Base-by-base conservation (phyloP, 2,329 filamentous ascomycete species). In the Harringtonia aguacate region DNA sequence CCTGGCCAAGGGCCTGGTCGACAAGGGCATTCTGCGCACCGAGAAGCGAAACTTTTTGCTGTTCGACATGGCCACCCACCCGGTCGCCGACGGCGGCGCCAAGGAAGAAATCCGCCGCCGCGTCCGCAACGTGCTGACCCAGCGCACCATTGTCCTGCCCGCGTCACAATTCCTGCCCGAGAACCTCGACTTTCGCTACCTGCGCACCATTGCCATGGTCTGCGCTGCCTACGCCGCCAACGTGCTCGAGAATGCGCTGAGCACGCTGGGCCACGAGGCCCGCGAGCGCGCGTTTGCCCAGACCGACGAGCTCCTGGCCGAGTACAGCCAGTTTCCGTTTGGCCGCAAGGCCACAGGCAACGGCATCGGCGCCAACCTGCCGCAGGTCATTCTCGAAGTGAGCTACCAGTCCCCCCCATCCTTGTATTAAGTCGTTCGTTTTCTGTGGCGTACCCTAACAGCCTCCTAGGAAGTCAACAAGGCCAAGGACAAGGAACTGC, bases 11-110 rank as follows among this genome's bases (percentile, higher is more conserved):
- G 92, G 92, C 29, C 79, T 98, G 37, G 92, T 98, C 52, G 92
- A 98, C 70, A 98, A 98, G 70, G 92, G 92, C 58, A 95, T 98
- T 61, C 78, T 98, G 46, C 86, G 92, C 56, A 98, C 92, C 48
- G 92, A 98, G 67, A 98, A 98, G 73, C 87, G 88, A 67, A 98
- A 98, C 72, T 98, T 98, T 70, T 77, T 98, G 52, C 84, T 98
- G 52, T 98, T 98, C 72, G 92, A 98, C 69, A 98, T 98, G 92
- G 92, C 92, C 46, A 98, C 92, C 52, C 92, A 98, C 64, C 92
- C 92, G 35, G 89, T 98, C 46, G 90, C 88, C 51, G 92, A 98
- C 58, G 85, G 88, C 52, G 90, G 87, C 58, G 92, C 92, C 58
- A 98, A 98, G 70, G 92, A 97, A 59, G 92, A 98, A 69, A 92